These are phyloP conservation scores for Ceratocystis cacaofunesta DNA, from an alignment of 2,329 filamentous ascomycete species.

Conservation along the genomic window DNA sequence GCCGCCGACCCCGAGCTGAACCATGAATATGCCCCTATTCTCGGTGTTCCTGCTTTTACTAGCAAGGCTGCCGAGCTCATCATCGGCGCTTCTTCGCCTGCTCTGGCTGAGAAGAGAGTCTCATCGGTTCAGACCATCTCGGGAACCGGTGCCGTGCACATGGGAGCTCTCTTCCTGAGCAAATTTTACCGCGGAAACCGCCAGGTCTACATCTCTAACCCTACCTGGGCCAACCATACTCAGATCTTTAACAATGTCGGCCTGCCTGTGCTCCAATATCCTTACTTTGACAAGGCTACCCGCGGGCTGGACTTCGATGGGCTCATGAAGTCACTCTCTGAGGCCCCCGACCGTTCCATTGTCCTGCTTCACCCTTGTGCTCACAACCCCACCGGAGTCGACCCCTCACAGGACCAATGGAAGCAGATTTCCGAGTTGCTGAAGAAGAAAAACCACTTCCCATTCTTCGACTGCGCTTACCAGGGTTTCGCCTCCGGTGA, in stretches of 20 bases:
- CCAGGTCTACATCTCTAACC: conserved; percentile 79
- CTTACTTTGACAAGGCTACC: conserved; percentile 82
- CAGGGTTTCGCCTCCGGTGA: conserved; percentile 94
- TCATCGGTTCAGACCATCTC: conserved; percentile 88
- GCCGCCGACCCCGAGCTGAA: conserved; percentile 80
- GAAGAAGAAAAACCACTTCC: conserved; percentile 69
- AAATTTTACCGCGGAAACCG: conserved; percentile 71
- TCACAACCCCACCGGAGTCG: conserved; percentile 95
- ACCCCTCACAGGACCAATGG: conserved; percentile 90
- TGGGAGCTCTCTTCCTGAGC: conserved; percentile 80
- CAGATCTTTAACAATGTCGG: conserved; percentile 93
- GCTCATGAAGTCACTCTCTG: conserved; percentile 57
- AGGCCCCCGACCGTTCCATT: conserved; percentile 65
- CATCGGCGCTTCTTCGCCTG: conserved; percentile 64
- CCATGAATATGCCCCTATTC: conserved; percentile 97
- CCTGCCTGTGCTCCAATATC: conserved; percentile 66
- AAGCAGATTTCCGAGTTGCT: conserved; percentile 70
- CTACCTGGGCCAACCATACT: conserved; percentile 97
- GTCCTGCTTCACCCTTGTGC: conserved; percentile 90
- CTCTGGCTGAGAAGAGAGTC: conserved; percentile 67
- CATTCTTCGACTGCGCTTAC: conserved; percentile 97
- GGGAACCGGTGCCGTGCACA: conserved; percentile 85
- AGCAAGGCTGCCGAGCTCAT: conserved; percentile 82
- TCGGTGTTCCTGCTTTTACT: conserved; percentile 73
- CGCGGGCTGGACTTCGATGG: conserved; percentile 85